These are phyloP conservation scores for Suhomyces yuchorum DNA, from an alignment of 1,139 yeast genomes.

Conservation along the genomic window DNA sequence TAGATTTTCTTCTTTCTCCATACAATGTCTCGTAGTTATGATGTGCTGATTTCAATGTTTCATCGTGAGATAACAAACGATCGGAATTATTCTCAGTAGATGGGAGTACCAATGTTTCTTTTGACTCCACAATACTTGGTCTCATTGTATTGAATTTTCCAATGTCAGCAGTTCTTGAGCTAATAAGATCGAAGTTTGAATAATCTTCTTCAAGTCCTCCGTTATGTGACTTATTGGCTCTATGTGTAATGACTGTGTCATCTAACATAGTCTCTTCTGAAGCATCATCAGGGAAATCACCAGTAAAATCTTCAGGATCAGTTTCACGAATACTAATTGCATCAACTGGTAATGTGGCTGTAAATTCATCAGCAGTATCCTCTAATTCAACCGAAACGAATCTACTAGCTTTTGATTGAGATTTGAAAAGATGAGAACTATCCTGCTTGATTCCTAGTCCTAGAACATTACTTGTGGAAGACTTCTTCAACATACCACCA, in stretches of 20 bases:
- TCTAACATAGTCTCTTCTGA: slow-evolving; percentile 29
- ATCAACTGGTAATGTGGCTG: slow-evolving; percentile 10
- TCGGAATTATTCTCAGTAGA: slow-evolving; percentile 5
- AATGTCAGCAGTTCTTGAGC: slow-evolving; percentile 36
- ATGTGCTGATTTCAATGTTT: slow-evolving; percentile 26
- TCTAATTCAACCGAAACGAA: slow-evolving; percentile 13
- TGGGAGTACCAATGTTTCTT: slow-evolving; percentile 27
- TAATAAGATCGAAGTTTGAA: slow-evolving; percentile 35
- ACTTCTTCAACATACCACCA: slow-evolving; percentile 26
- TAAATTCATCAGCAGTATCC: slow-evolving; percentile 12
- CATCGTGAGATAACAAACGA: slow-evolving; percentile 10
- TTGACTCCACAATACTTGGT: slow-evolving; percentile 34
- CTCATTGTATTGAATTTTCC: slow-evolving; percentile 27
- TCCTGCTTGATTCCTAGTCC: slow-evolving; percentile 35
- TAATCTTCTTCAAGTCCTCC: slow-evolving; percentile 24
- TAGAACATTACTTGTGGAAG: slow-evolving; percentile 28
- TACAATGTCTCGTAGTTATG: slow-evolving; percentile 25
- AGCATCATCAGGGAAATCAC: slow-evolving; percentile 22
- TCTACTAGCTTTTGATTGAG: slow-evolving; percentile 9
- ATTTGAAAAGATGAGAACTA: slow-evolving; percentile 10
- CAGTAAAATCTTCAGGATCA: slow-evolving; percentile 19
- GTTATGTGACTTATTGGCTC: slow-evolving; percentile 9
- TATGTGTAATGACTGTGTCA: slow-evolving; percentile 20
- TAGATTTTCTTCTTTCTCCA: slow-evolving; percentile 13
- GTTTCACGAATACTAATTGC: slow-evolving; percentile 13